Evolutionary conservation across 2,329 filamentous ascomycete species (phyloP), one percentile per base, ranked within the genome.

Genomic region (Neopestalotiopsis clavispora): DNA sequence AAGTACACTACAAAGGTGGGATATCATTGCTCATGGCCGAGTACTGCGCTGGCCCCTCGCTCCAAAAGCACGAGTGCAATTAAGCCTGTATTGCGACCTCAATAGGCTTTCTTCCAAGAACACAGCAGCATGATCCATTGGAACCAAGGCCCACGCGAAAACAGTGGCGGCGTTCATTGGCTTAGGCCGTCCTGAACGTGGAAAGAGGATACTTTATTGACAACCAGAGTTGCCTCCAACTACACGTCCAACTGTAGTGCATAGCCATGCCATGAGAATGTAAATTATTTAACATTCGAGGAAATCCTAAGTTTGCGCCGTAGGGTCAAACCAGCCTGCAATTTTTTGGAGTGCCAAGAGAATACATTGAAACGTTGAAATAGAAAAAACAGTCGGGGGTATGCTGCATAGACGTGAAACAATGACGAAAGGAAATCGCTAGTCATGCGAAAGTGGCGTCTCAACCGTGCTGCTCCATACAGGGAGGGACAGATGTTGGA

Each of bases 351-450:
- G 14, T 66, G 63, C 63, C 63, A 14, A 30, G 49, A 58, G 45
- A 66, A 66, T 66, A 66, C 49, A 58, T 64, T n/a, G 61, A 64
- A 28, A 64, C 23, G 42, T 64, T 13, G 63, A 57, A 49, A 42
- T n/a, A 69, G 71, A 68, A 71, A 28, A 70, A 71, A 65, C 71
- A 70, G 69, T 20, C n/a, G 69, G 73, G 23, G 72, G 73, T 74
- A 74, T 77, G 74, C 68, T 75, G 74, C 73, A 71, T 70, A 68
- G 49, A 58, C 49, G 67, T 69, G 70, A 72, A 75, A 75, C 62
- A 69, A 68, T 68, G 62, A 71, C 57, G 28, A 70, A 67, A 61
- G 30, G 69, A 70, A 69, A 69, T 74, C 70, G 73, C 72, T 72
- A 73, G 69, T 68, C 69, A 72, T 72, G 74, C 68, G 66, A 61